Evolutionary conservation across 768 basidiomycete genomes (phyloP).

Genomic region (Ephemerocybe angulata): DNA sequence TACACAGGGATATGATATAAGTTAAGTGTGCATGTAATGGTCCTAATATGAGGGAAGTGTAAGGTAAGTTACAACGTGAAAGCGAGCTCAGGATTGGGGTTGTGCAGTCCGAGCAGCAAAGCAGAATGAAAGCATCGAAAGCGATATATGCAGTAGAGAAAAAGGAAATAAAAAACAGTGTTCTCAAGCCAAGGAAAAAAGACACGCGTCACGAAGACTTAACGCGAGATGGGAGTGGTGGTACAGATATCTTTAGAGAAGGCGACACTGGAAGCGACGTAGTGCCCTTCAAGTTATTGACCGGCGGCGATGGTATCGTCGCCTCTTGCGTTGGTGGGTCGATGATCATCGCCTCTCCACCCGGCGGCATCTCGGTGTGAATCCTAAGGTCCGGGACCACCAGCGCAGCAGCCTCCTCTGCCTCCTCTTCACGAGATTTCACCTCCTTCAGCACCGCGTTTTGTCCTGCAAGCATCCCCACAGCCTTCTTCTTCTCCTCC

Average conservation of each 20-base stretch:
- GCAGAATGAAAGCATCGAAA: not conserved
- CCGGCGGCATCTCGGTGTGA: too few species aligned
- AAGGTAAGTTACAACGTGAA: not conserved
- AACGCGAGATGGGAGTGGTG: not conserved
- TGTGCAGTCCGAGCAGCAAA: not conserved
- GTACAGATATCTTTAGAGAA: not conserved
- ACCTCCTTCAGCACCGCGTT: too few species aligned
- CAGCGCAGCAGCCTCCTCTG: too few species aligned
- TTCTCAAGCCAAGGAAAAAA: too few species aligned
- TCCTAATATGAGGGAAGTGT: not conserved
- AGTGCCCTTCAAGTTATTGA: too few species aligned
- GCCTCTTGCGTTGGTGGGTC: too few species aligned
- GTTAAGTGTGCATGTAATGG: not conserved
- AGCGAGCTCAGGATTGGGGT: not conserved
- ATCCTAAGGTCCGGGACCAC: too few species aligned
- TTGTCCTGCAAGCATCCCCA: not conserved
- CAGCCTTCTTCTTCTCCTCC: not conserved
- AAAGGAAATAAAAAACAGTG: not conserved
- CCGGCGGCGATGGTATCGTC: too few species aligned
- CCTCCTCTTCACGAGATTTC: too few species aligned
- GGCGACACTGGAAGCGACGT: too few species aligned
- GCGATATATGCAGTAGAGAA: not conserved
- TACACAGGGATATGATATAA: not conserved
- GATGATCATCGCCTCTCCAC: too few species aligned
- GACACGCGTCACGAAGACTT: too few species aligned